Evolutionary conservation across 2,329 filamentous ascomycete species (phyloP), one percentile per base, ranked within the genome.

Genomic region (Fusarium armeniacum): DNA sequence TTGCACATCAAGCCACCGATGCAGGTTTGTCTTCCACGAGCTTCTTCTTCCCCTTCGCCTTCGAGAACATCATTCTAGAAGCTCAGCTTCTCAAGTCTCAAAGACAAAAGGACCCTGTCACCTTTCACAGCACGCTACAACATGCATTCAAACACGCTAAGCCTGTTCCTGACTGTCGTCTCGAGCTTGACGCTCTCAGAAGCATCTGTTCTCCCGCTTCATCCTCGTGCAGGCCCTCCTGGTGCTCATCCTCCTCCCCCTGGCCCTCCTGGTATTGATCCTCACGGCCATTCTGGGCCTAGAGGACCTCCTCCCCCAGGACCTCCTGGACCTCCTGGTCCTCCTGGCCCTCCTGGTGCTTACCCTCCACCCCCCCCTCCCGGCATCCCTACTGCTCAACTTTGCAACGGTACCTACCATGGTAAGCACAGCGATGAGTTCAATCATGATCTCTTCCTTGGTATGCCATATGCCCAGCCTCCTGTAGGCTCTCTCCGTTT

Each of bases 401-500:
- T 70, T 6, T 18, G 28, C n/a, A 69, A 69, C 32, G 69, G 69
- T 13, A 71, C 65, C 12, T 71, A 71, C 50, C 57, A 69, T 35
- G 69, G 69, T 12, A 45, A 35, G 35, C 65, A 67, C 28, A 66
- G 57, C 12, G 18, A 45, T 6, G 56, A 44, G 12, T 71, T 58
- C n/a, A 52, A 70, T 18, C 69, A 71, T 32, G 69, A 71, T 26
- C 36, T 57, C 38, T 71, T 71, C 32, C 51, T 71, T 11, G 69
- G 69, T 3, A 63, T 71, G 50, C 65, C 69, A 2, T 71, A 71
- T 40, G 69, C 69, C 9, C 69, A 71, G 36, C 68, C 69, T n/a
- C 77, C 79, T 3, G 82, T 86, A 32, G 86, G 86, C 1, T 77
- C 83, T 26, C 83, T 84, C 1, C 83, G 89, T 6, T 89, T 89